These are phyloP conservation scores for Maudiozyma pseudohumilis DNA, from an alignment of 805 yeast species.

Conservation along the genomic window DNA sequence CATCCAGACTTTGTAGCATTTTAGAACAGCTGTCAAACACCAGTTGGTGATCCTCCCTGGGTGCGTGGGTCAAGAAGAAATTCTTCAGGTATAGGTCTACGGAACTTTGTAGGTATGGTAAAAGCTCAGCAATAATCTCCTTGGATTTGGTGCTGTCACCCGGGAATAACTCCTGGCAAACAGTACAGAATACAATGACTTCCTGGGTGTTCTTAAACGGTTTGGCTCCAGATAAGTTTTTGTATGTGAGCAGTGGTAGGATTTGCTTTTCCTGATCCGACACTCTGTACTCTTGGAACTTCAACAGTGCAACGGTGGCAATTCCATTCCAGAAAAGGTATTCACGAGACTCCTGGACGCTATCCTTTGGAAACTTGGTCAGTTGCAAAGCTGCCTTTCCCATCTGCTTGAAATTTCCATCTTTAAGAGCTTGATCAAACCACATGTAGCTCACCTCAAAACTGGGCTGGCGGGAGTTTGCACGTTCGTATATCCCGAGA, in stretches of 20 bases:
- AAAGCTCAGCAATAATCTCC: constrained; percentile 30
- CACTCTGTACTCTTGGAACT: constrained; percentile 29
- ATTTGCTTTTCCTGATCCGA: constrained; percentile 39
- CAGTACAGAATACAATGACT: constrained; percentile 44
- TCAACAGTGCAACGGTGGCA: constrained; percentile 34
- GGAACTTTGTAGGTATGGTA: constrained; percentile 24
- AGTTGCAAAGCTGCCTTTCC: constrained; percentile 43
- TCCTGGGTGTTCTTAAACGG: constrained; percentile 59
- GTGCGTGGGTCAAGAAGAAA: constrained; percentile 40
- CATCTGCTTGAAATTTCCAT: constrained; percentile 39
- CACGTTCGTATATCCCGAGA: constrained; percentile 43
- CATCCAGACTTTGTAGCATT: constrained; percentile 53
- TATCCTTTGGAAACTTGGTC: constrained; percentile 17
- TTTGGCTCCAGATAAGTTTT: constrained; percentile 40
- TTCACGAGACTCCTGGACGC: constrained; percentile 21
- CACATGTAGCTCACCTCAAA: constrained; percentile 41
- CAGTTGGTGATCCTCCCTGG: constrained; percentile 33
- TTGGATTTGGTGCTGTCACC: constrained; percentile 25
- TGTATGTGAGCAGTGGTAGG: constrained; percentile 51
- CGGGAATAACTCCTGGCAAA: constrained; percentile 32
- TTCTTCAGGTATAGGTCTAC: constrained; percentile 57
- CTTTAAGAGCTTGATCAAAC: constrained; percentile 44
- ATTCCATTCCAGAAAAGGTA: constrained; percentile 49
- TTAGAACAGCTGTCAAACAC: constrained; percentile 36
- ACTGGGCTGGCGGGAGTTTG: constrained; percentile 47